Base-by-base conservation (phyloP, 192 early-diverging fungal genomes). In the Blastocladiella britannica region DNA sequence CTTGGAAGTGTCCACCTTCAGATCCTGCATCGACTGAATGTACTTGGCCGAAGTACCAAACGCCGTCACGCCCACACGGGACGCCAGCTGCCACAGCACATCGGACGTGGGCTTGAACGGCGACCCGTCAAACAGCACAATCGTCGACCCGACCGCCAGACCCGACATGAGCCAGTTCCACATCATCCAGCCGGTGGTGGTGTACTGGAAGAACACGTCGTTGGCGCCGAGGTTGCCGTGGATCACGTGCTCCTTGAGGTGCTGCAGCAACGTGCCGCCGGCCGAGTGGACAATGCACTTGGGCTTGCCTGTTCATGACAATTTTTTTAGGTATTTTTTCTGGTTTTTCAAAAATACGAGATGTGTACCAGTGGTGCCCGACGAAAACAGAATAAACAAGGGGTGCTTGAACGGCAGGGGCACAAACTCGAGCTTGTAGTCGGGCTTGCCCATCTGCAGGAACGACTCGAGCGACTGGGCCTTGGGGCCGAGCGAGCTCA, bases 151-250 rank as follows among this genome's bases (percentile, higher is more conserved):
- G 25, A 83, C 67, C 20, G 74, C 75, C n/a, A 96, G 70, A 22
- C 78, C 88, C 22, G 76, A 71, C 1, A 91, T 76, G 26, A 94
- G 78, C 94, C 94, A 97, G 70, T 97, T 95, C 91, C 91, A 97
- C 94, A 97, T 97, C 94, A 97, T 97, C 87, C 88, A 91, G 4
- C 87, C 88, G 4, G 85, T 91, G 0, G 86, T 87, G 0, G 85
- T 86, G 62, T 87, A 89, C 63, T 95, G 91, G 63, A 97, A 85
- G 58, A 87, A 69, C 1, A 88, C 79, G 64, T 93, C 91, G n/a
- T 75, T 65, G 5, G 72, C 60, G 0, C 64, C 70, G 57, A 95
- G 63, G 55, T 83, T 75, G 25, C 86, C 87, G 52, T 94, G 87
- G 52, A 95, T 80, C 24, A 84, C 70, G 66, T 93, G 91, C 59